These are phyloP conservation scores for Termitomyces sp. DNA, from an alignment of 768 basidiomycete species.

Conservation along the genomic window DNA sequence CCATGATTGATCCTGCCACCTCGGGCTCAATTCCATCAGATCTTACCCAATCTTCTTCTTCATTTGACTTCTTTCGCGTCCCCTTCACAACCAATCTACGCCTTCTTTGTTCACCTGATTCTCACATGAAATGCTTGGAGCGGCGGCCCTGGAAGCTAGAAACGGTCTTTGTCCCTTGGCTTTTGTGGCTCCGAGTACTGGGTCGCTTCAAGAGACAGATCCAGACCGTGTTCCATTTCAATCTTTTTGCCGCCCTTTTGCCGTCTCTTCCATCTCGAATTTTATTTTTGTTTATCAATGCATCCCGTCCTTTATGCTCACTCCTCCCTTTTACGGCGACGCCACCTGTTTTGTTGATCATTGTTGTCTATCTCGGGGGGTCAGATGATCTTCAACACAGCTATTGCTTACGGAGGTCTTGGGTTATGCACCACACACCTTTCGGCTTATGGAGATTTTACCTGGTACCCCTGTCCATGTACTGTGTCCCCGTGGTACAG, in stretches of 20 bases:
- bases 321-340: neutral
- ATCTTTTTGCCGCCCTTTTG: neutral
- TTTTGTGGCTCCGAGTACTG: neutral
- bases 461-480: neutral
- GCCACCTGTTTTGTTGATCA: neutral
- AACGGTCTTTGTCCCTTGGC: too few species aligned
- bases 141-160: neutral
- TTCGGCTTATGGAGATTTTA: neutral
- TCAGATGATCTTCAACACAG: neutral
- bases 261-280: neutral
- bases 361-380: neutral
- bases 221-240: neutral
- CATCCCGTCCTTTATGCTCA: neutral
- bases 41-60: neutral
- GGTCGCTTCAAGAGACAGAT: neutral
- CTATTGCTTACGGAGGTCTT: neutral
- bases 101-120: neutral
- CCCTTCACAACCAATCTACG: neutral
- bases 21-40: neutral
- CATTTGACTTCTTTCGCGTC: neutral
- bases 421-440: neutral
- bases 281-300: neutral
- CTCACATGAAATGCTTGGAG: neutral
- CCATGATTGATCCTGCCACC: conserved; percentile 13
- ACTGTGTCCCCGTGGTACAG: neutral